Evolutionary conservation across 208 protist species (phyloP).

Genomic region (Hexamita inflata): DNA sequence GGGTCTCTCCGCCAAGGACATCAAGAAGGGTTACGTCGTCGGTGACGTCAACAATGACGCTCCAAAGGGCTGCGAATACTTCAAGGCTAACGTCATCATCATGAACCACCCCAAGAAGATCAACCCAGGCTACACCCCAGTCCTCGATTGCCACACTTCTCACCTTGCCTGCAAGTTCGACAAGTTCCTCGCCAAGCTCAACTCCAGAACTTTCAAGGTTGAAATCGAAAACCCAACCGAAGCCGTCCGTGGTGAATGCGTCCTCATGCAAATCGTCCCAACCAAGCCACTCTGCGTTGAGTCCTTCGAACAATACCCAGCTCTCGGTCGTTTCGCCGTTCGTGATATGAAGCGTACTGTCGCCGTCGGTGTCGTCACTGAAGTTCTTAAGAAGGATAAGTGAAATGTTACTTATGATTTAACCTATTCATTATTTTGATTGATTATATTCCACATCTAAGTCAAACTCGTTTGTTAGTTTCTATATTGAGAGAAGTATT

Average conservation of each 20-base stretch:
- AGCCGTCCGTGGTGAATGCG: constrained; percentile 34
- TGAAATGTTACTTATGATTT: too few relatives aligned
- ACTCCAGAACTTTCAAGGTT: constrained; percentile 34
- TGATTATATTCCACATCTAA: too few relatives aligned
- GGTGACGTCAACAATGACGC: constrained; percentile 36
- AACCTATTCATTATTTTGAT: too few relatives aligned
- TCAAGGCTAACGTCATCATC: constrained; percentile 45
- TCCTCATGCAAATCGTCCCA: constrained; percentile 34
- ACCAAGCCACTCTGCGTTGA: constrained; percentile 66
- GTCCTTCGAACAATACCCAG: constrained; percentile 69
- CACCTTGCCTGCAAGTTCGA: constrained; percentile 48
- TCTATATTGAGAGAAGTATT: too few relatives aligned
- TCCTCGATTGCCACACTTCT: constrained; percentile 49
- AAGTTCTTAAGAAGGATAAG: constrained; percentile 31
- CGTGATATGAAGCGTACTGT: constrained; percentile 72
- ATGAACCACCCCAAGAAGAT: constrained; percentile 47
- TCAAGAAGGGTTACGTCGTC: constrained; percentile 36
- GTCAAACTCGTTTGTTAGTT: too few relatives aligned
- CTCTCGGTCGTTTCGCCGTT: constrained; percentile 77
- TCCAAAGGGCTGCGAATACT: constrained; percentile 23
- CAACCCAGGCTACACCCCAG: constrained; percentile 42
- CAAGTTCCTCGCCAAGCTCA: constrained; percentile 38
- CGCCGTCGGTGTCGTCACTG: constrained; percentile 77
- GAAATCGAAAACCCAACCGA: constrained; percentile 35
- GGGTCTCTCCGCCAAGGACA: constrained; percentile 32